Percentiles rank a stretch among this genome's conserved stretches.
These are phyloP conservation scores for Lachancea nothofagi DNA, from an alignment of 805 yeast species.

Conservation along the genomic window DNA sequence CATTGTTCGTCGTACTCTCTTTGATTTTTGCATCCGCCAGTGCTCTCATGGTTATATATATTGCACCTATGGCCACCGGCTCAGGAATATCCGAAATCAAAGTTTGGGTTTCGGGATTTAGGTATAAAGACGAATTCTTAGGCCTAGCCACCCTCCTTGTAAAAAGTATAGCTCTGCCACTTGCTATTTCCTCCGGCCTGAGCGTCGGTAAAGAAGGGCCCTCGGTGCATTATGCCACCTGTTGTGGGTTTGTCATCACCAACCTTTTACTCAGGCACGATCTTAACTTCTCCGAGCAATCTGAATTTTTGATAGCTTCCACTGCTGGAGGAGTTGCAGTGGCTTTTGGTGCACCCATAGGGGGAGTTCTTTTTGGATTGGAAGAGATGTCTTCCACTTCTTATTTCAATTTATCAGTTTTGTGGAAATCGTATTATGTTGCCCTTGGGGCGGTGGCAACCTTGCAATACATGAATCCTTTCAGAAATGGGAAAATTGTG, in stretches of 20 bases:
- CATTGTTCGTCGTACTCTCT: constrained; percentile 55
- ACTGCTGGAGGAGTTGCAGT: constrained; percentile 99
- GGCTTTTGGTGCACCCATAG: constrained; percentile 95
- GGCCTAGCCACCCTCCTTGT: constrained; percentile 65
- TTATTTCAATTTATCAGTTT: constrained; percentile 64
- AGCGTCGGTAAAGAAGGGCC: constrained; percentile 98
- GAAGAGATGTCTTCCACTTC: constrained; percentile 77
- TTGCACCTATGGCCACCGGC: constrained; percentile 92
- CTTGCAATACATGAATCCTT: constrained; percentile 78
- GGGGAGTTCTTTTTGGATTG: constrained; percentile 88
- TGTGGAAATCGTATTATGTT: constrained; percentile 91
- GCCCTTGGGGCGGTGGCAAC: constrained; percentile 82
- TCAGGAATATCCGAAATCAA: constrained; percentile 97
- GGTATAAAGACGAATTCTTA: constrained; percentile 63
- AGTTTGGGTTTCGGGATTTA: constrained; percentile 88
- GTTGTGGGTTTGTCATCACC: constrained; percentile 83
- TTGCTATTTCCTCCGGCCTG: constrained; percentile 88
- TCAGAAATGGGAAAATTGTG: constrained; percentile 90
- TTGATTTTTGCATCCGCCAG: constrained; percentile 57
- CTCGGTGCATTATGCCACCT: constrained; percentile 93
- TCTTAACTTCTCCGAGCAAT: constrained; percentile 29
- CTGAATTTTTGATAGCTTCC: constrained; percentile 66
- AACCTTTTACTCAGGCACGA: constrained; percentile 41
- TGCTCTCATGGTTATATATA: constrained; percentile 58
- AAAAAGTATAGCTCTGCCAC: constrained; percentile 76